Evolutionary conservation across 441 rosid species (phyloP), one percentile per base, ranked within the genome.

Genomic region (Aleurites moluccanus): DNA sequence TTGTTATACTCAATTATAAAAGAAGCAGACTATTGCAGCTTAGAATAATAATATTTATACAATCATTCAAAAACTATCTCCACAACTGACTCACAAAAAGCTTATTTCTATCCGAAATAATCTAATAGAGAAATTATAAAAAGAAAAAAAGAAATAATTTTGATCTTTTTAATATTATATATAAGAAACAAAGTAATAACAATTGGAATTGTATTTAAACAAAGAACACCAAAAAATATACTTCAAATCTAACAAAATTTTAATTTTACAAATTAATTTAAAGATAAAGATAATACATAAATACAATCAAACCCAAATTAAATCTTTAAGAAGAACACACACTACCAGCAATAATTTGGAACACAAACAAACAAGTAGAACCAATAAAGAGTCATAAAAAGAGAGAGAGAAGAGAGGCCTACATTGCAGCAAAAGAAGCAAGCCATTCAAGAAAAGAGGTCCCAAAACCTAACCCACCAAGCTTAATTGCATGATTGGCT

Each of bases 381-480:
- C 64, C 5, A 50, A 70, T 21, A 21, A 16, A 23, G 53, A 71
- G 14, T 6, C 55, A 7, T 13, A 44, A 6, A 57, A 1, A 25
- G 33, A 15, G 9, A 20, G 23, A 47, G 30, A 10, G 15, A 16
- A 72, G 0, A 28, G 62, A 28, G 1, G 50, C 84, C 76, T 75
- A 91, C 98, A 92, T 88, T 3, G 96, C 98, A 62, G 98, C 81
- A 77, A 86, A 81, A 52, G 91, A 86, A 64, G 96, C 88, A 35
- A 88, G 33, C 90, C 96, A 88, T 88, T 85, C 78, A 77, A 92
- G 88, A 70, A 92, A 85, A 69, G 89, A 55, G 64, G 93, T 85
- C 4, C 90, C 98, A n/a, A 91, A 89, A 3, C 82, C 91, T 38
- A 85, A 66, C 20, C 92, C 90, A 66, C 89, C 90, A 52, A 90